Evolutionary conservation across 2,329 filamentous ascomycete species (phyloP).

Genomic region (Fusarium sp.): DNA sequence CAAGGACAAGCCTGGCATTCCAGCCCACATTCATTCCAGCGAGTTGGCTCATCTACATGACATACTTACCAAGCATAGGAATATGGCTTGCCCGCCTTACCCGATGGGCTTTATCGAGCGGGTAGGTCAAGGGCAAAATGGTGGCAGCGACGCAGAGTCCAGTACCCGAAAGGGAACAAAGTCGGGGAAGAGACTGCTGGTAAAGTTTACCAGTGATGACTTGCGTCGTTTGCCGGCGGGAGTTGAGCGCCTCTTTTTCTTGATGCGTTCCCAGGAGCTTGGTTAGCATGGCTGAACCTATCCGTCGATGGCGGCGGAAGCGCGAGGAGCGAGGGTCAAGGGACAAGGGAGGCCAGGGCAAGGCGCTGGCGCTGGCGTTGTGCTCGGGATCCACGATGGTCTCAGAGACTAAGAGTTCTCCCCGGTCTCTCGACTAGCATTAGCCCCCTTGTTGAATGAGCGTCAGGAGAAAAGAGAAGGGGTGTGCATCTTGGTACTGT

Average conservation of each 20-base stretch:
- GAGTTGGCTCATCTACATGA: constrained; percentile 31
- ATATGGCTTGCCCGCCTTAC: constrained; percentile 38
- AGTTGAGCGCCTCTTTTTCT: constrained; percentile 46
- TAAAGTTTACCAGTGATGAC: constrained; percentile 35
- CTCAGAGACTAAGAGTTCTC: constrained; percentile 31
- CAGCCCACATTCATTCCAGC: constrained; percentile 42
- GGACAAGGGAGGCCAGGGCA: constrained; percentile 7
- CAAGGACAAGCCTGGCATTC: constrained; percentile 30
- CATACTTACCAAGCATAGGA: constrained; percentile 19
- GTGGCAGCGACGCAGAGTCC: constrained; percentile 20
- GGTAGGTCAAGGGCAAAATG: constrained; percentile 24
- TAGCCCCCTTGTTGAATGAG: constrained; percentile 8
- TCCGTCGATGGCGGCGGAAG: constrained; percentile 51
- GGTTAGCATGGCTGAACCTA: constrained; percentile 52
- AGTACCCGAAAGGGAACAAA: constrained; percentile 22
- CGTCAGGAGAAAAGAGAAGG: constrained; percentile 32
- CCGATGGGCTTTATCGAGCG: constrained; percentile 34
- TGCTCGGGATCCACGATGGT: constrained; percentile 40
- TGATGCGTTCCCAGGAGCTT: constrained; percentile 48
- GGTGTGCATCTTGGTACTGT: constrained; percentile 25
- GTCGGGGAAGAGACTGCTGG: constrained; percentile 33
- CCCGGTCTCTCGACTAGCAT: constrained; percentile 20
- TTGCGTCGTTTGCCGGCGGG: constrained; percentile 40
- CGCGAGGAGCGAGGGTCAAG: constrained; percentile 34
- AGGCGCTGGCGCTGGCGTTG: constrained; percentile 1